A percentile compares a stretch with the other conserved stretches of the same genome.
phyloP scores from a whole-genome alignment of 2,329 filamentous ascomycete genomes.

The Sporothrix variecibatus region DNA sequence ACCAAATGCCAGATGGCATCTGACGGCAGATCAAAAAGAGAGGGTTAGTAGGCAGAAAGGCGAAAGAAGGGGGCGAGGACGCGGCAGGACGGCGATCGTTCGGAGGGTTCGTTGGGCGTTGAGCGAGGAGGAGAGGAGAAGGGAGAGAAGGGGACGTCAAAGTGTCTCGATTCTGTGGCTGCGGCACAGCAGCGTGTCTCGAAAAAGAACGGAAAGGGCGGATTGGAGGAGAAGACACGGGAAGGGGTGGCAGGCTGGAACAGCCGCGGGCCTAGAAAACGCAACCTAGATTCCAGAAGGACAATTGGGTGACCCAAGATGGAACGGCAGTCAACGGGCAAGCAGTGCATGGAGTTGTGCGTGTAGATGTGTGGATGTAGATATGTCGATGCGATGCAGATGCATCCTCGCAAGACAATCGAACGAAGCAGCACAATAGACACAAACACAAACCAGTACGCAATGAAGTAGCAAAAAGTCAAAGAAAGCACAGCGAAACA shows the following conservation, averaged over 20 bases:
- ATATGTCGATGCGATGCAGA: background rate
- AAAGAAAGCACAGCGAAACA: background rate
- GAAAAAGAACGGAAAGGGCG: background rate
- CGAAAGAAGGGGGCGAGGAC: background rate
- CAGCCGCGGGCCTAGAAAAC: constrained; percentile 6
- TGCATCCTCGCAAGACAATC: background rate
- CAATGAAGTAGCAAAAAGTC: background rate
- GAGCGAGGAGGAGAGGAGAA: background rate
- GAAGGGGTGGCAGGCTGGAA: background rate
- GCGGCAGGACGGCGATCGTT: constrained; percentile 3
- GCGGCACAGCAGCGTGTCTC: constrained; percentile 21
- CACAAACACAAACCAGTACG: background rate
- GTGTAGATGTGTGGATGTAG: background rate
- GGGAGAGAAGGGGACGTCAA: background rate
- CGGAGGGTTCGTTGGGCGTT: background rate
- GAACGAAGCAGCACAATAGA: background rate
- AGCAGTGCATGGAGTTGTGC: background rate
- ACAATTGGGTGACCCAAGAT: background rate
- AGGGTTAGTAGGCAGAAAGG: background rate
- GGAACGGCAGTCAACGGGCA: background rate
- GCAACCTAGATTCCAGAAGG: constrained; percentile 13
- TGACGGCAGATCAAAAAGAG: background rate
- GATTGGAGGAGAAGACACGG: background rate
- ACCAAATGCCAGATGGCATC: constrained; percentile 1
- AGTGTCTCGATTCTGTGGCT: constrained; percentile 11